These are phyloP conservation scores for Lantana camara DNA, from an alignment of 257 asterid species.

Conservation along the genomic window DNA sequence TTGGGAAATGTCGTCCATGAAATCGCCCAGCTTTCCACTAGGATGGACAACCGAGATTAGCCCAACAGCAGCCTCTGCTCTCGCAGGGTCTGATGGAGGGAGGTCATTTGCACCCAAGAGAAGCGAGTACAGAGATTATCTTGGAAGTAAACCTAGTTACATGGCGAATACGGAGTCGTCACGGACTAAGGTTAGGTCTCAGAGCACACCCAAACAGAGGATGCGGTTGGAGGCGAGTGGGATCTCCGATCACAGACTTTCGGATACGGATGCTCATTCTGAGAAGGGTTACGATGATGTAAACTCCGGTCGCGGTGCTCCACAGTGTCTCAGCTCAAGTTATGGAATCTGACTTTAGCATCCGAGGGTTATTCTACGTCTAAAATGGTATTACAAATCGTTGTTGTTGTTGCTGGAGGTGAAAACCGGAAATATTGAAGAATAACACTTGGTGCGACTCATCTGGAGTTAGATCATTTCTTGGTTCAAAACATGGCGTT, in stretches of 20 bases:
- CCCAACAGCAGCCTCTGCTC: constrained; percentile 53
- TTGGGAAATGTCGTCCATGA: constrained; percentile 55
- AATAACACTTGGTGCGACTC: constrained; percentile 20
- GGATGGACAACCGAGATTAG: constrained; percentile 55
- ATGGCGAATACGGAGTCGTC: constrained; percentile 83
- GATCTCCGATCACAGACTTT: constrained; percentile 32
- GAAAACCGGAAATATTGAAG: too few relatives aligned
- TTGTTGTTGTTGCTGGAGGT: not conserved
- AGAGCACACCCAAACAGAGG: constrained; percentile 86
- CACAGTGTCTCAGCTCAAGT: constrained; percentile 25
- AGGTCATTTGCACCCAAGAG: constrained; percentile 55
- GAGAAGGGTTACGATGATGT: constrained; percentile 48
- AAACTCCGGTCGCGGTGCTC: constrained; percentile 28
- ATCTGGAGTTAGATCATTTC: constrained; percentile 18
- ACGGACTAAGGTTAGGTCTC: constrained; percentile 80
- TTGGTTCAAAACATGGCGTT: constrained; percentile 18
- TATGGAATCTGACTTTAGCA: constrained; percentile 35
- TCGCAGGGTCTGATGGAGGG: constrained; percentile 49
- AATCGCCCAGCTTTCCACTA: constrained; percentile 40
- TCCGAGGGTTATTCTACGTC: not conserved
- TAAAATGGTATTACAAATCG: too few relatives aligned
- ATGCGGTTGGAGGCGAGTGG: constrained; percentile 47
- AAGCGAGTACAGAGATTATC: constrained; percentile 50
- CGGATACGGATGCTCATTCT: constrained; percentile 60
- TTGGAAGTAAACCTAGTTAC: constrained; percentile 57